Conservation (phyloP, 2,329 filamentous ascomycete genomes). For the Aspergillus quadrilineatus region DNA sequence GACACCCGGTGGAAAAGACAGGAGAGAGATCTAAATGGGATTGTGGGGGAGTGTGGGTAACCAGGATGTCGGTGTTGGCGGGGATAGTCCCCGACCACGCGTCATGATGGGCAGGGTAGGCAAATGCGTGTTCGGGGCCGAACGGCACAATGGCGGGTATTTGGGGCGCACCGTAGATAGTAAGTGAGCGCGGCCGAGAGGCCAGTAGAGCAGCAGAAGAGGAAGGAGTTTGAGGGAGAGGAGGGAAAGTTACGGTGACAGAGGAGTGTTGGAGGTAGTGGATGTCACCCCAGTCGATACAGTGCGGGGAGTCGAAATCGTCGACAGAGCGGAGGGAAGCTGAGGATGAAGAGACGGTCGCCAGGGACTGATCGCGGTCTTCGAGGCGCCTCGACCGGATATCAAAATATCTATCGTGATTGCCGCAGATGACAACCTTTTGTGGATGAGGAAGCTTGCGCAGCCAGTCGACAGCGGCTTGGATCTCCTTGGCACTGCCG, state of each 20-base stretch:
- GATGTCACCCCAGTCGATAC: conserved; percentile 65
- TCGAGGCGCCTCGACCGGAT: conserved; percentile 57
- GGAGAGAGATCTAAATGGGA: conserved; percentile 61
- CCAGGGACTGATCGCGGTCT: conserved; percentile 48
- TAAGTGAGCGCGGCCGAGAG: conserved; percentile 58
- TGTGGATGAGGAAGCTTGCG: conserved; percentile 69
- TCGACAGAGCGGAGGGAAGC: conserved; percentile 41
- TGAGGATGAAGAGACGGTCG: conserved; percentile 34
- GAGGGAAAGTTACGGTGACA: conserved; percentile 45
- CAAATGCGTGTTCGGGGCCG: conserved; percentile 71
- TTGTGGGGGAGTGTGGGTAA: conserved; percentile 78
- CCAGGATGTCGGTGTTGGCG: conserved; percentile 69
- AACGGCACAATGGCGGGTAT: conserved; percentile 68
- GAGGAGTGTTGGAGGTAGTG: conserved; percentile 73
- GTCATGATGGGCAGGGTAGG: conserved; percentile 65
- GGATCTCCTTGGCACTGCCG: conserved; percentile 71
- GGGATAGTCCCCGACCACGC: conserved; percentile 74
- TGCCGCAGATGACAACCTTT: conserved; percentile 81
- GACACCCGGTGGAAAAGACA: conserved; percentile 67
- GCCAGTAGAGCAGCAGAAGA: conserved; percentile 42
- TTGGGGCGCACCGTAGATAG: conserved; percentile 77
- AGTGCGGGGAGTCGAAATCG: conserved; percentile 45
- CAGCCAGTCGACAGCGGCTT: conserved; percentile 83
- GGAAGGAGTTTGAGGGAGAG: conserved; percentile 38
- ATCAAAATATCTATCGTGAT: conserved; percentile 88